Base-by-base conservation (phyloP, 495 filamentous ascomycete species). In the Aspergillus diversus region DNA sequence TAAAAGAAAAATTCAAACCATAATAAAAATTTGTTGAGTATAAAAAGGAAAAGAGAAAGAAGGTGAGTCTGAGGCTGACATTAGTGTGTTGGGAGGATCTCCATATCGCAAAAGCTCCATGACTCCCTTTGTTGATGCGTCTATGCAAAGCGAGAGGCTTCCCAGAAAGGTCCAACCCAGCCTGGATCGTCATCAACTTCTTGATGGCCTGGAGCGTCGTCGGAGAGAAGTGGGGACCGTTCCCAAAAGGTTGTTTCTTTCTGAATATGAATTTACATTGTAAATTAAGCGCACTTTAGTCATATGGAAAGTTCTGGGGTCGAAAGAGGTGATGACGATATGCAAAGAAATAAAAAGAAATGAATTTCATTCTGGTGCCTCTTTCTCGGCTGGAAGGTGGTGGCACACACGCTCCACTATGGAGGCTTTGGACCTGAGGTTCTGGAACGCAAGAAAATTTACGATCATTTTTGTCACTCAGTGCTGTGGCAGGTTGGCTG, bases 341-440 rank as follows among this genome's bases (percentile, higher is more conserved):
- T 27, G 15, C 3, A 49, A 8, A 49, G 21, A 8, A 49, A 49
- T 49, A 49, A 49, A 16, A 21, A 16, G 9, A 6, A 16, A 49
- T 16, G n/a, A 17, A 16, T 49, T 5, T 50, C 16, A 50, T 31
- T 50, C 3, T 49, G 7, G 21, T 31, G 21, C 47, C 16, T 27
- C 47, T 27, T 31, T 50, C n/a, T 50, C 47, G 47, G 47, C 47
- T 50, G 46, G 46, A 49, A 21, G n/a, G 46, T 49, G n/a, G 46
- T 49, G 46, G 46, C 46, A 49, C 46, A 50, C n/a, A 21, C 5
- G 16, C n/a, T 50, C 16, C n/a, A 50, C 47, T 27, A 5, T 17
- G 7, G 21, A 50, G 21, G 47, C 27, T 50, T 50, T 17, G 9
- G 17, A 21, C 11, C 27, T 27, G 47, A 27, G 47, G 16, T 50